phyloP scores from a whole-genome alignment of 768 basidiomycete species.

The Termitomyces sp. region DNA sequence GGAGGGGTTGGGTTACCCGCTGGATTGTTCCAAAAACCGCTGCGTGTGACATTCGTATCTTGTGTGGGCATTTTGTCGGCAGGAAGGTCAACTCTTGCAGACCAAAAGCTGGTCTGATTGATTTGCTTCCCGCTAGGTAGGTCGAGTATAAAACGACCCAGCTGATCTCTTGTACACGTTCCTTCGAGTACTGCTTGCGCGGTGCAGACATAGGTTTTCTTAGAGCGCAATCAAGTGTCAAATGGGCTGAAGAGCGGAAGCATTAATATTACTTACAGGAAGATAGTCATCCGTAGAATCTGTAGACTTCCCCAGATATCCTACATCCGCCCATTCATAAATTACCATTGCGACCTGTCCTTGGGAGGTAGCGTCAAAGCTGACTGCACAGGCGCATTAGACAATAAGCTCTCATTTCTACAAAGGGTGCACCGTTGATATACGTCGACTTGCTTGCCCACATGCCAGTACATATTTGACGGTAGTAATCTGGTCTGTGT shows the following conservation, averaged over 20 bases:
- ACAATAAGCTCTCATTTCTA: neutral
- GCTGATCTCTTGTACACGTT: conserved; percentile 59
- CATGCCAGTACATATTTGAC: conserved; percentile 95
- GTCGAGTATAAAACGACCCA: conserved; percentile 89
- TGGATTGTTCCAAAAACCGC: conserved; percentile 54
- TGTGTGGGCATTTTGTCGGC: conserved; percentile 24
- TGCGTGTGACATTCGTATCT: conserved; percentile 17
- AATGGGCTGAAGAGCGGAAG: neutral
- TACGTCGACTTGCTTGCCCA: conserved; percentile 74
- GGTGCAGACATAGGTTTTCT: conserved; percentile 96
- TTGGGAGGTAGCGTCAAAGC: conserved; percentile 69
- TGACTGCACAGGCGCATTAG: conserved; percentile 38
- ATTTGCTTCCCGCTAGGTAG: conserved; percentile 56
- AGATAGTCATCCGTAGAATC: conserved; percentile 45
- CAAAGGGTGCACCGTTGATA: conserved; percentile 69
- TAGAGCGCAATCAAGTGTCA: conserved; percentile 25
- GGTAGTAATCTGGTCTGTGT: conserved; percentile 52
- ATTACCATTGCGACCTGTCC: conserved; percentile 93
- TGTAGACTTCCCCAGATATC: conserved; percentile 72
- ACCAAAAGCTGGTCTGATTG: conserved; percentile 84
- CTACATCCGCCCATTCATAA: conserved; percentile 91
- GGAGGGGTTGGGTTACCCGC: conserved; percentile 53
- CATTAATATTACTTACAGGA: conserved; percentile 47
- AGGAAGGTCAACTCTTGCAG: conserved; percentile 65
- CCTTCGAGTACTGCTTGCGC: conserved; percentile 66